A percentile compares a stretch with the other conserved stretches of the same genome.
phyloP scores from a whole-genome alignment of 2,329 filamentous ascomycete species.

The Exophiala spinifera region DNA sequence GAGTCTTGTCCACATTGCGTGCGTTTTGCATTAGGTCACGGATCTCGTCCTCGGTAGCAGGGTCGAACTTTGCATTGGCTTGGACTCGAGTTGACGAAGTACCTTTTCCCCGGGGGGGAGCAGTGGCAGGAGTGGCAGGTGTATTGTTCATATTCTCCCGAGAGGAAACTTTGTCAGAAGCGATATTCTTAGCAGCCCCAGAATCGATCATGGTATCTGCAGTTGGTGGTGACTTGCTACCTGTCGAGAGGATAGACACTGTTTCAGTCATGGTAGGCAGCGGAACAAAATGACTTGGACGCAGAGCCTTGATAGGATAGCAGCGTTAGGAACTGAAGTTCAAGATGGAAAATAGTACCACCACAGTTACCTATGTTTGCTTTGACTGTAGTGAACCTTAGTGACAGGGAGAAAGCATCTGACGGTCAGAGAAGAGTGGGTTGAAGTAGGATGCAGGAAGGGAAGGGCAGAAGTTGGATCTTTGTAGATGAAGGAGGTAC shows the following conservation, averaged over 20 bases:
- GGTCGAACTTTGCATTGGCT: not conserved
- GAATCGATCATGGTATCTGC: not conserved
- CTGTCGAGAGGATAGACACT: not conserved
- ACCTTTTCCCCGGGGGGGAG: not conserved
- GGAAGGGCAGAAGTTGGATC: too few relatives aligned
- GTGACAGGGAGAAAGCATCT: too few relatives aligned
- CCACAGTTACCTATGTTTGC: too few relatives aligned
- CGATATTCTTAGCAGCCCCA: not conserved
- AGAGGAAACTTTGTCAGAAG: not conserved
- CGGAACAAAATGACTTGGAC: not conserved
- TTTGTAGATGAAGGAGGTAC: too few relatives aligned
- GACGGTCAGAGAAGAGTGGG: not conserved
- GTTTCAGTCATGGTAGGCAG: not conserved
- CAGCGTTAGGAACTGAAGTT: not conserved
- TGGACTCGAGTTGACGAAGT: not conserved
- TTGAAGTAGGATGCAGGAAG: not conserved
- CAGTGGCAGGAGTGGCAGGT: not conserved
- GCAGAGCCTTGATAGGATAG: too few relatives aligned
- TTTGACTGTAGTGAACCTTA: too few relatives aligned
- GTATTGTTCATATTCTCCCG: not conserved
- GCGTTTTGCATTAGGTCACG: not conserved
- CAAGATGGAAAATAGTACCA: not conserved
- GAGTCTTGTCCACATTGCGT: not conserved
- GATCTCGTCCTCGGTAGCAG: not conserved
- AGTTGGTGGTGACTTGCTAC: not conserved